Evolutionary conservation across 345 rosid species (phyloP), one percentile per base, ranked within the genome.

Genomic region (Iberis pinnata): DNA sequence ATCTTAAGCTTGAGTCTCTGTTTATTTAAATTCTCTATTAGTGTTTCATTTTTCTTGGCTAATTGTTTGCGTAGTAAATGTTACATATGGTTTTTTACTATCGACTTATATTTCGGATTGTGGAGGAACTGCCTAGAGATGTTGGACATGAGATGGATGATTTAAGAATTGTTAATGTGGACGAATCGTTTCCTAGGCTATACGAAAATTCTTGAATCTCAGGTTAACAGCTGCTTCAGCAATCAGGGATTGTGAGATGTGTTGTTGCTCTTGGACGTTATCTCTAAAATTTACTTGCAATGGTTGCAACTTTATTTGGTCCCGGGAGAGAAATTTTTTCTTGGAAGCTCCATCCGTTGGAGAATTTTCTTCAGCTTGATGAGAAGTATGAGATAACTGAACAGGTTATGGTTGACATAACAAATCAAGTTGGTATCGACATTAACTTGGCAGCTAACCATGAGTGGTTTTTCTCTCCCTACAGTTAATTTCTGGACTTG

Each of bases 241-340:
- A 78, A 50, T 53, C 84, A 49, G 88, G 94, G 53, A 84, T 84
- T 64, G 88, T 84, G 27, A 84, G 72, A 60, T 76, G 89, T 22
- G 90, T 94, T 38, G 94, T 80, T 61, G 88, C 86, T 20, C 81
- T 84, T 58, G 96, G 96, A 32, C 96, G 88, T 8, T 80, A 77
- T 69, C 80, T 88, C 24, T 94, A 88, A 75, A 88, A 88, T 61
- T 94, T 94, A 25, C 56, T 88, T 73, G 96, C 90, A 43, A 82
- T 80, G 86, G 79, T 67, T 20, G 73, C 88, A 13, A 74, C 94
- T 19, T 68, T 88, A 26, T 88, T 90, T 65, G 94, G 96, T 31
- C 90, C 88, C 13, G 78, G 78, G 56, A 82, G 39, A 71, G 96
- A 88, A 70, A 80, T 88, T 43, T 64, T 88, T 14, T 88, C 94